Evolutionary conservation across 805 yeast genomes (phyloP).

Genomic region (Myxozyma geophila): DNA sequence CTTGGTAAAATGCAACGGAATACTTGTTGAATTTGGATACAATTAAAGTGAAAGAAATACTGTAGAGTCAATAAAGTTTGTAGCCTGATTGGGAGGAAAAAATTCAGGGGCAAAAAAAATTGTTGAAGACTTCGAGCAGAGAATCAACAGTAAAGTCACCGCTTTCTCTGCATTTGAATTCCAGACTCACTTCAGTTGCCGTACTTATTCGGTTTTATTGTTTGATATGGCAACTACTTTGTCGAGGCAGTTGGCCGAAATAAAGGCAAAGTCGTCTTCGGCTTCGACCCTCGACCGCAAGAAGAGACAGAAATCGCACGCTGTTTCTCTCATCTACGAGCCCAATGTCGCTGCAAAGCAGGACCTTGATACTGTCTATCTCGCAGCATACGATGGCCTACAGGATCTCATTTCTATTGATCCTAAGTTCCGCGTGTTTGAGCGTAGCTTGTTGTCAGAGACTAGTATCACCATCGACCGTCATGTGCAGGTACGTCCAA

Average conservation of each 20-base stretch:
- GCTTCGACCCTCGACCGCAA: constrained; percentile 55
- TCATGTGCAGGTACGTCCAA: constrained; percentile 60
- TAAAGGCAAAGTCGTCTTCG: constrained; percentile 44
- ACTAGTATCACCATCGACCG: constrained; percentile 81
- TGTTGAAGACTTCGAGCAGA: neutral
- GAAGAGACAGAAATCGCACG: constrained; percentile 81
- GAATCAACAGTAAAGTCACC: too few species aligned
- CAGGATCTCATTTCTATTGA: constrained; percentile 74
- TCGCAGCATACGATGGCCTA: constrained; percentile 74
- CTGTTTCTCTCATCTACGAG: constrained; percentile 85
- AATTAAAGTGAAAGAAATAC: neutral
- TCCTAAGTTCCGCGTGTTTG: constrained; percentile 71
- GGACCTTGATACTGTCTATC: constrained; percentile 81
- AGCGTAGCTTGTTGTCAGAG: constrained; percentile 76
- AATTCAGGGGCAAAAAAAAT: constrained; percentile 24
- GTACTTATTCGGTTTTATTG: neutral
- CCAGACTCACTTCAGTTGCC: neutral
- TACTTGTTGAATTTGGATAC: neutral
- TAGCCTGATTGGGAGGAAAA: neutral
- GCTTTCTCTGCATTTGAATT: too few species aligned
- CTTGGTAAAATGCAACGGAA: too few species aligned
- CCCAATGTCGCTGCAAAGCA: constrained; percentile 90
- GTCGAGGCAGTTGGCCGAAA: constrained; percentile 78
- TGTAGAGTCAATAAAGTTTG: neutral
- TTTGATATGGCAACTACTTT: constrained; percentile 54